Evolutionary conservation across 1,284 basidiomycete genomes (phyloP), one percentile per base, ranked within the genome.

Genomic region (Pseudozyma thailandica): DNA sequence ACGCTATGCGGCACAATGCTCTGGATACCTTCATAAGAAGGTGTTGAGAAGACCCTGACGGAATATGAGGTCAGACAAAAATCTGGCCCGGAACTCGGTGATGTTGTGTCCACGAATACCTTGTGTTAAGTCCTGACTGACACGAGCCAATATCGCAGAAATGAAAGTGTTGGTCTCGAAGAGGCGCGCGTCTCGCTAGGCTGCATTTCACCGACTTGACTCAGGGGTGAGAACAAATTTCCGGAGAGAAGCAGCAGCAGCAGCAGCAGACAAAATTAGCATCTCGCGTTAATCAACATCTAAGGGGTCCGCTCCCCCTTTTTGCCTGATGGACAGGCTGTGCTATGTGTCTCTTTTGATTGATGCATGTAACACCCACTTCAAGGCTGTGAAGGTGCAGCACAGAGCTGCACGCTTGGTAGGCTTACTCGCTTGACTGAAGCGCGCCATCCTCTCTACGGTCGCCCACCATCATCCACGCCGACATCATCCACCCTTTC

Each of bases 11-110:
- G 12, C 5, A 41, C 6, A 10, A 37, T 30, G 23, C 33, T 27
- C 12, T 31, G 6, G 4, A 2, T 16, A 35, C 18, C n/a, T 21
- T 15, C 7, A 37, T 20, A 37, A 27, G 31, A 37, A 50, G 43
- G 10, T 25, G 31, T 13, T 16, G 18, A 43, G 26, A 33, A 44
- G 49, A 56, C 50, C 49, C 44, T 52, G 46, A 43, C 10, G 13
- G 21, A 47, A 20, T 55, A 59, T 56, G 63, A 60, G 63, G 63
- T 66, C 63, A 60, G 52, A 66, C 63, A 52, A 51, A n/a, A 56
- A 31, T 41, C 43, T 30, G 16, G 16, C 18, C 23, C 63, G 63
- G 63, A 49, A 59, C 10, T 59, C 63, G 63, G 56, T 8, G 13
- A 23, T 16, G 5, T 6, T n/a, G n/a, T 38, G 20, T 31, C 5